Evolutionary conservation across 139 green algal species (phyloP).

Genomic region (Ostreobium quekettii): DNA sequence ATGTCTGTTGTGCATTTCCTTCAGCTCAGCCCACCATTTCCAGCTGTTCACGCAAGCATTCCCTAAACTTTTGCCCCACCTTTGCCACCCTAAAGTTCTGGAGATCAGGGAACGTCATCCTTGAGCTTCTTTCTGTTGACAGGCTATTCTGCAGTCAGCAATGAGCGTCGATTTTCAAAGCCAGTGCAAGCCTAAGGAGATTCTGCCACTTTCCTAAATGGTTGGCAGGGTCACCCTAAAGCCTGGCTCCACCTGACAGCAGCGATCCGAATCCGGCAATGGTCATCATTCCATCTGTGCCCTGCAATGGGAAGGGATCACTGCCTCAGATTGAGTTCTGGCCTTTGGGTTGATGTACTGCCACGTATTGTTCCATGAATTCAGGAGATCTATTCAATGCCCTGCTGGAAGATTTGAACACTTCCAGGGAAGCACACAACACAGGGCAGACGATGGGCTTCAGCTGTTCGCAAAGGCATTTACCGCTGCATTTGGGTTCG

Average conservation of each 20-base stretch:
- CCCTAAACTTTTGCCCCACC: slow-evolving; percentile 27
- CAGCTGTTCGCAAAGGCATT: no score
- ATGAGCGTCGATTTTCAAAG: no score
- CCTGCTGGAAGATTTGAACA: not conserved
- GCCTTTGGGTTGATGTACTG: not conserved
- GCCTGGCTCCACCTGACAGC: slow-evolving; percentile 49
- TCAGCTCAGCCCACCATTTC: no score
- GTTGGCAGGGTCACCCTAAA: no score
- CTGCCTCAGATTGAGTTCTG: not conserved
- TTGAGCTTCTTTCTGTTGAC: slow-evolving; percentile 40
- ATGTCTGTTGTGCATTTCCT: no score
- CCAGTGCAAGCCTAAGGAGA: no score
- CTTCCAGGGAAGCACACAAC: not conserved
- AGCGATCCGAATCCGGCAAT: slow-evolving; percentile 69
- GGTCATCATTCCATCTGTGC: slow-evolving; percentile 43
- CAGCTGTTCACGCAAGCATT: no score
- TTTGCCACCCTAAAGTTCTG: slow-evolving; percentile 55
- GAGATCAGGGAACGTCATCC: slow-evolving; percentile 71
- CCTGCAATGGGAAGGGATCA: slow-evolving; percentile 17
- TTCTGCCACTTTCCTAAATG: no score
- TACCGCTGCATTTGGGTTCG: not conserved
- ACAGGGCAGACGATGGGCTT: no score
- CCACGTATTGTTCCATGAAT: not conserved
- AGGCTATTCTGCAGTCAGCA: no score
- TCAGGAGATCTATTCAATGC: not conserved